Evolutionary conservation across 345 rosid species (phyloP).

Genomic region (Aquilaria malaccensis): DNA sequence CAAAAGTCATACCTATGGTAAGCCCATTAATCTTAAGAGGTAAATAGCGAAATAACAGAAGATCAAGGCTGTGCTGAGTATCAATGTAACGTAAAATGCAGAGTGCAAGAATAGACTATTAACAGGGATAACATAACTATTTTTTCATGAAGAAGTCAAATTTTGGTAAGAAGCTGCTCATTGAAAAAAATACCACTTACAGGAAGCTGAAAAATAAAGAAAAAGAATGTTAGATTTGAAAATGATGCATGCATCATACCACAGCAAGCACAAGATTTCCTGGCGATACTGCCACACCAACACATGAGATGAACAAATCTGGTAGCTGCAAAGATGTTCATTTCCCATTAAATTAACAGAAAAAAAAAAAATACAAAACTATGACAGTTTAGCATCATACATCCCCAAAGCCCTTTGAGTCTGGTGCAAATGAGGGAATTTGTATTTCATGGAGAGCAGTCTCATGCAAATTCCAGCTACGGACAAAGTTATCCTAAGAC

Average conservation of each 20-base stretch:
- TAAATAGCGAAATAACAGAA: neutral
- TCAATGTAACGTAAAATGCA: too few relatives aligned
- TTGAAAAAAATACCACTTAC: neutral
- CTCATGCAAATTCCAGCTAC: slow-evolving; percentile 57
- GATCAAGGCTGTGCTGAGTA: too few relatives aligned
- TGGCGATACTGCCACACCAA: slow-evolving; percentile 75
- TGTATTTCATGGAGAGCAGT: slow-evolving; percentile 55
- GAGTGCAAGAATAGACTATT: too few relatives aligned
- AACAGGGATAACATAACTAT: too few relatives aligned
- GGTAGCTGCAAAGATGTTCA: slow-evolving; percentile 60
- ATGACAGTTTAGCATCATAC: slow-evolving; percentile 33
- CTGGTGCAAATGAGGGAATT: slow-evolving; percentile 57
- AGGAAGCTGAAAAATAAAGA: slow-evolving; percentile 7
- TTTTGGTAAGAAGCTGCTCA: neutral
- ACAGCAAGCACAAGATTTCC: slow-evolving; percentile 74
- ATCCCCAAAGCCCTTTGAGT: slow-evolving; percentile 50
- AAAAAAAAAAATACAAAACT: neutral
- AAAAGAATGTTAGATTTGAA: slow-evolving; percentile 6
- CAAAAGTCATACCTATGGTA: slow-evolving; percentile 13
- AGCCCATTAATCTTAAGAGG: slow-evolving; percentile 7
- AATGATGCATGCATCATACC: slow-evolving; percentile 36
- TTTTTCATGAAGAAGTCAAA: slow-evolving; percentile 1
- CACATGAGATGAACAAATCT: slow-evolving; percentile 66
- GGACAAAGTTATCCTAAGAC: slow-evolving; percentile 73
- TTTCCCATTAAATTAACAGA: slow-evolving; percentile 13